Evolutionary conservation across 495 filamentous ascomycete genomes (phyloP).

Genomic region (Sphaerosporella brunnea): DNA sequence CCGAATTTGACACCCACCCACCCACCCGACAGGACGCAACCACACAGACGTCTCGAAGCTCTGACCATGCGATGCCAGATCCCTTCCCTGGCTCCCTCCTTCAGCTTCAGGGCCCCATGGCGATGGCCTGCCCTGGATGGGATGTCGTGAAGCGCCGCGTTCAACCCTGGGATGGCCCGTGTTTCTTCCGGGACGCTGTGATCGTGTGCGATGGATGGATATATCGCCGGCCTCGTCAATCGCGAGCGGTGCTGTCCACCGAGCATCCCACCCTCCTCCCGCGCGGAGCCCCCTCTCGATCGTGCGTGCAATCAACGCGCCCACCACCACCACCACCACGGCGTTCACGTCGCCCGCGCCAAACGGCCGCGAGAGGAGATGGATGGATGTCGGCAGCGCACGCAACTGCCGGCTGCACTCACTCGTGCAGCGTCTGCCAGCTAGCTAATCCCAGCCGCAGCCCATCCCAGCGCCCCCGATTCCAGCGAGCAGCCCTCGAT

Average conservation of each 20-base stretch:
- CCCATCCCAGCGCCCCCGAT: slow-evolving; percentile 1
- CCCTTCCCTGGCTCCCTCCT: too few species aligned
- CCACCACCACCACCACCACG: too few species aligned
- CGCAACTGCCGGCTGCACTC: slow-evolving; percentile 3
- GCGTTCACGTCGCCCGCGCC: neutral
- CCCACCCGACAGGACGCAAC: neutral
- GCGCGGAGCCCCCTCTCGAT: neutral
- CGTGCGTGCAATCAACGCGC: too few species aligned
- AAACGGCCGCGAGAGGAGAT: neutral
- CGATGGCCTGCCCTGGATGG: too few species aligned
- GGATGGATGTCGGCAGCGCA: slow-evolving; percentile 3
- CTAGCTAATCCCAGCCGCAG: too few species aligned
- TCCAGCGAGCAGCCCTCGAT: neutral
- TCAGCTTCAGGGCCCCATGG: too few species aligned
- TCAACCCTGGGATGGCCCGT: too few species aligned
- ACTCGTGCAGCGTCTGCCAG: neutral
- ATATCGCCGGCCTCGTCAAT: neutral
- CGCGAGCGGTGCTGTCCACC: neutral
- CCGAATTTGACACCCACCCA: slow-evolving; percentile 4
- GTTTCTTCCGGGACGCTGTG: too few species aligned
- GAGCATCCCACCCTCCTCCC: neutral
- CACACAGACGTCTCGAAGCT: slow-evolving; percentile 3
- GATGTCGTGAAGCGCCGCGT: too few species aligned
- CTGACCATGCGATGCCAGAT: neutral
- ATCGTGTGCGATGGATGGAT: neutral